Conservation (phyloP, 495 filamentous ascomycete genomes). For the Penicillium manginii region DNA sequence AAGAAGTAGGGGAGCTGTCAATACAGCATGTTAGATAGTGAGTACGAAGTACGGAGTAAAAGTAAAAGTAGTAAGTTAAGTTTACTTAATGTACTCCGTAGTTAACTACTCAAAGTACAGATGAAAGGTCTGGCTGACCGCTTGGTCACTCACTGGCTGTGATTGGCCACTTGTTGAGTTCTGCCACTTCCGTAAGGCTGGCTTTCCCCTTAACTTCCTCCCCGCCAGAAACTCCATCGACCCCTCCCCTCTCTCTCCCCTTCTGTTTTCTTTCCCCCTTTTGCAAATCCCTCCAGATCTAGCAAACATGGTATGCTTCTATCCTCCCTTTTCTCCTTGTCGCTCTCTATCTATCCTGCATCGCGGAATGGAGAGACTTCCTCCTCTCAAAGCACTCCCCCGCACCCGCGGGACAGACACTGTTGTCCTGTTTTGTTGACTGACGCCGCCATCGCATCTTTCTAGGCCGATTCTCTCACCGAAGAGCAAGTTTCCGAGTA, state of each 20-base stretch:
- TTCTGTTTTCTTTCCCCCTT: slow-evolving; percentile 12
- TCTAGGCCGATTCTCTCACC: slow-evolving; percentile 87
- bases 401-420: slow-evolving; percentile 45
- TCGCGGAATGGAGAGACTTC: background rate
- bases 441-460: slow-evolving; percentile 30
- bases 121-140: slow-evolving; percentile 15
- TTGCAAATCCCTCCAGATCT: slow-evolving; percentile 11
- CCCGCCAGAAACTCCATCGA: slow-evolving; percentile 19
- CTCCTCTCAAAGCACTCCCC: slow-evolving; percentile 26
- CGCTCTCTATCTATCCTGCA: slow-evolving; percentile 3
- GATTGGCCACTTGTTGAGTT: slow-evolving; percentile 27
- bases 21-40: background rate
- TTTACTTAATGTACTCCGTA: too few species aligned
- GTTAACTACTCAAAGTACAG: too few species aligned
- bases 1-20: background rate
- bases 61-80: background rate
- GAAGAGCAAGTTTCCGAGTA: slow-evolving; percentile 99
- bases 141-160: slow-evolving; percentile 4
- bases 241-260: slow-evolving; percentile 10
- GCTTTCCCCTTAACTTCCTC: slow-evolving; percentile 31
- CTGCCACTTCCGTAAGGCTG: slow-evolving; percentile 28
- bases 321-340: background rate
- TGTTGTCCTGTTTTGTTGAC: slow-evolving; percentile 22
- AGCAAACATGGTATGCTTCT: slow-evolving; percentile 37
- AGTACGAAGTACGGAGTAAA: too few species aligned